Base-by-base conservation (phyloP, 441 rosid genomes). In the Croton setiger region DNA sequence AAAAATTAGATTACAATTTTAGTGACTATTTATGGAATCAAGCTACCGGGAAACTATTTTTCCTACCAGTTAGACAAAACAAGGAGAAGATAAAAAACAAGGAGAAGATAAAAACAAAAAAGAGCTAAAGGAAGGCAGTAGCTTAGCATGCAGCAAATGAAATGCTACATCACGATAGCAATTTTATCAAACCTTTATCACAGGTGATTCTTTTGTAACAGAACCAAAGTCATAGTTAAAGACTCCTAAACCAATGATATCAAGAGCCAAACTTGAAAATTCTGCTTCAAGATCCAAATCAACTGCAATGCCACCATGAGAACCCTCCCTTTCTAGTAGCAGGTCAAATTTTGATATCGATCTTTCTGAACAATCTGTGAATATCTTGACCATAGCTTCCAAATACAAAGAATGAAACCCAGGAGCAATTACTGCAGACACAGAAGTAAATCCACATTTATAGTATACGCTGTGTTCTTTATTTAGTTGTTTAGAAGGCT, bases 171-270 rank as follows among this genome's bases (percentile, higher is more conserved):
- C 27, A 66, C 17, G n/a, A 37, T 48, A 56, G 51, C 33, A 71
- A 37, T 37, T 62, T 17, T 37, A 63, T 20, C 75, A 71, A 68
- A 94, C 97, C 97, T 94, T 86, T 75, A 94, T 94, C 61, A 94
- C 93, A 39, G 98, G 96, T 60, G 97, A 94, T 81, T 91, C 98
- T 75, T 91, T 88, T 57, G 90, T 88, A 67, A 94, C 89, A 75
- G 98, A 94, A 70, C 97, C 93, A 74, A 94, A 94, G 71, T 94
- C 91, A 61, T 87, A 85, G 85, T 94, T 94, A 84, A 94, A 94
- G 73, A 91, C 91, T 31, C 97, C 89, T 68, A 91, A 89, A 58
- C 98, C 98, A 73, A 94, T 94, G 59, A 94, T 90, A 85, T 91
- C 98, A 56, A 94, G 96, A 66, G 98, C 97, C 72, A 94, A 80